Evolutionary conservation across 1,284 basidiomycete genomes (phyloP).

Genomic region (Malassezia brasiliensis): DNA sequence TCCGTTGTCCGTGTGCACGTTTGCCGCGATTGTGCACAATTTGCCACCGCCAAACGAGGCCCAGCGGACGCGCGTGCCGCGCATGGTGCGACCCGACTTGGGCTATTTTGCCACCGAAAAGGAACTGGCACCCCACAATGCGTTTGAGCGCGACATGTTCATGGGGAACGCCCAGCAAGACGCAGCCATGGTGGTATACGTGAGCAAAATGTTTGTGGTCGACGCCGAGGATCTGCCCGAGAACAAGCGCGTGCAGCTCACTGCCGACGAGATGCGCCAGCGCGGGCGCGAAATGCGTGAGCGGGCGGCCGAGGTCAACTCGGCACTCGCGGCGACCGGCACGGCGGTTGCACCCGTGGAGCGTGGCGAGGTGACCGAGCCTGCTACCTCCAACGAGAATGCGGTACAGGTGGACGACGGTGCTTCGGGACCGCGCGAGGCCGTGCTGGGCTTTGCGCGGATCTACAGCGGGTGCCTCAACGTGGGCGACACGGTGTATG

Average conservation of each 20-base stretch:
- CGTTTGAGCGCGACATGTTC: conserved; percentile 73
- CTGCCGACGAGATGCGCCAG: conserved; percentile 75
- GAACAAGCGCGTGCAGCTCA: conserved; percentile 54
- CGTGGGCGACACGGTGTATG: conserved; percentile 58
- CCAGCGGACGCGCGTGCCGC: conserved; percentile 74
- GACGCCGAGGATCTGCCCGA: conserved; percentile 70
- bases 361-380: conserved; percentile 10
- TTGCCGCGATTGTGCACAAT: conserved; percentile 82
- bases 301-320: conserved; percentile 21
- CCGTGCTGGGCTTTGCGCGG: conserved; percentile 68
- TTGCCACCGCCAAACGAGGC: conserved; percentile 77
- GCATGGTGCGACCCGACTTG: conserved; percentile 78
- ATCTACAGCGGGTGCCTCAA: conserved; percentile 80
- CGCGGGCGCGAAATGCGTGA: conserved; percentile 52
- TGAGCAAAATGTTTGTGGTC: conserved; percentile 98
- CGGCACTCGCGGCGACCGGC: conserved; percentile 46
- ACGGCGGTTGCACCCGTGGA: conserved; percentile 21
- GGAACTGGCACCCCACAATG: conserved; percentile 60
- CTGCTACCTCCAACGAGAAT: background rate
- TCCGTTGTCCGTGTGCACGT: conserved; percentile 81
- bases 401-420: conserved; percentile 8
- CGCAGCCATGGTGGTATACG: conserved; percentile 56
- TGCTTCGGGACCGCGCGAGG: conserved; percentile 27
- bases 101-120: conserved; percentile 42
- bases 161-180: conserved; percentile 31